Percentiles rank a stretch among this genome's conserved stretches.
Conservation (phyloP, 1,139 yeast species). For the Citeromyces siamensis region DNA sequence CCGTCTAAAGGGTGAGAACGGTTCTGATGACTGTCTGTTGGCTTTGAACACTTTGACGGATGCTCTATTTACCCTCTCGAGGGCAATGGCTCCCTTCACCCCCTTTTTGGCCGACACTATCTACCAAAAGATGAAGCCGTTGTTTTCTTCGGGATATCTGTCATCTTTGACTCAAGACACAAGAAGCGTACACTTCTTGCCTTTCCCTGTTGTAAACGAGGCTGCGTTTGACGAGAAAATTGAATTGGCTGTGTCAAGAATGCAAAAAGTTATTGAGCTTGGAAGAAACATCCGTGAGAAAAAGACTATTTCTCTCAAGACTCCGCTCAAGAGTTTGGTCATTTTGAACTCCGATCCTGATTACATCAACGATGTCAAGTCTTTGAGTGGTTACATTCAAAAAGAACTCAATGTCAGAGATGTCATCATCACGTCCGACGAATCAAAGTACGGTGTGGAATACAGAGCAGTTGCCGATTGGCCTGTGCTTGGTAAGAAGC, state of each 20-base stretch:
- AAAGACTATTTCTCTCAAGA: conserved; percentile 85
- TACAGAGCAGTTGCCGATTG: conserved; percentile 96
- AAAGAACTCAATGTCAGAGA: conserved; percentile 94
- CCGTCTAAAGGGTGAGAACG: conserved; percentile 93
- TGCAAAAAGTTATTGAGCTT: conserved; percentile 94
- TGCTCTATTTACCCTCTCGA: conserved; percentile 74
- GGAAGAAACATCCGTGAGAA: conserved; percentile 97
- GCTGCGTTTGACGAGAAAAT: conserved; percentile 71
- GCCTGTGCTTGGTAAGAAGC: conserved; percentile 96
- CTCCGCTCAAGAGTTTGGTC: conserved; percentile 83
- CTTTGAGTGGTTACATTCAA: conserved; percentile 63
- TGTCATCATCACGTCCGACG: conserved; percentile 80
- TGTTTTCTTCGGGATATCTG: conserved; percentile 44
- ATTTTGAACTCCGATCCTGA: conserved; percentile 69
- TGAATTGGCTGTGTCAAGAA: conserved; percentile 79
- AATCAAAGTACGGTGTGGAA: conserved; percentile 81
- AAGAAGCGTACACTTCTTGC: conserved; percentile 86
- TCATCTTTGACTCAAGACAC: conserved; percentile 36
- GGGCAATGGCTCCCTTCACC: conserved; percentile 99
- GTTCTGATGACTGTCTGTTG: conserved; percentile 67
- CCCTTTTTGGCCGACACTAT: conserved; percentile 91
- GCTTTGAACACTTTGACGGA: conserved; percentile 89
- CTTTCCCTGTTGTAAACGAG: conserved; percentile 77
- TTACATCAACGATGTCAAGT: conserved; percentile 68
- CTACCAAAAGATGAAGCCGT: conserved; percentile 61